Evolutionary conservation across 208 protist genomes (phyloP).

Genomic region (Porcisia hertigi): DNA sequence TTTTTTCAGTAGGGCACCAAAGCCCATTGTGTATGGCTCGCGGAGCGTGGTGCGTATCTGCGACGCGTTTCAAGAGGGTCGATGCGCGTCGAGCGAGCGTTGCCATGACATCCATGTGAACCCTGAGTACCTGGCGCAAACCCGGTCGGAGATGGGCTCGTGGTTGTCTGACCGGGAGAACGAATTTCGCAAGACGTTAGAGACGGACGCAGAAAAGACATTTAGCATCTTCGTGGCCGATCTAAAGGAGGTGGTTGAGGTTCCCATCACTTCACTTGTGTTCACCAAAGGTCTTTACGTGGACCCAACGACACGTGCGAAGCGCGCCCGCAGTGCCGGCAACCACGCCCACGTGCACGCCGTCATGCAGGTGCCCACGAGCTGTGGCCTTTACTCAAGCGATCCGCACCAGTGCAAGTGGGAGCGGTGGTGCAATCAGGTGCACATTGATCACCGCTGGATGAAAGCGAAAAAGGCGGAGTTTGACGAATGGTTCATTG

Average conservation of each 20-base stretch:
- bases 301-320: slow-evolving; percentile 56
- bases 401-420: slow-evolving; percentile 81
- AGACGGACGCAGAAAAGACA: slow-evolving; percentile 35
- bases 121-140: slow-evolving; percentile 51
- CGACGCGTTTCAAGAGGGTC: slow-evolving; percentile 65
- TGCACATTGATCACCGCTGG: slow-evolving; percentile 75
- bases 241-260: slow-evolving; percentile 81
- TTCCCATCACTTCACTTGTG: slow-evolving; percentile 54
- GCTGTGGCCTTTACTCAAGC: slow-evolving; percentile 75
- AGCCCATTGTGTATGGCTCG: slow-evolving; percentile 37
- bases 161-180: slow-evolving; percentile 58
- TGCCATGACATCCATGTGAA: slow-evolving; percentile 72
- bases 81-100: slow-evolving; percentile 34
- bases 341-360: slow-evolving; percentile 45
- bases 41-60: slow-evolving; percentile 57
- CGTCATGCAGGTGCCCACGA: slow-evolving; percentile 70
- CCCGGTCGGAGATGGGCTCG: slow-evolving; percentile 51
- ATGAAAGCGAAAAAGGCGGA: slow-evolving; percentile 71
- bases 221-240: slow-evolving; percentile 82
- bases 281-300: slow-evolving; percentile 86
- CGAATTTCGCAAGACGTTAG: slow-evolving; percentile 60
- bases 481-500: slow-evolving; percentile 77
- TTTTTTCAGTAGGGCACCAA: slow-evolving; percentile 50
- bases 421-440: slow-evolving; percentile 89
- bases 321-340: slow-evolving; percentile 45